phyloP scores from a whole-genome alignment of 495 filamentous ascomycete species.

The Aspergillus heteromorphus region DNA sequence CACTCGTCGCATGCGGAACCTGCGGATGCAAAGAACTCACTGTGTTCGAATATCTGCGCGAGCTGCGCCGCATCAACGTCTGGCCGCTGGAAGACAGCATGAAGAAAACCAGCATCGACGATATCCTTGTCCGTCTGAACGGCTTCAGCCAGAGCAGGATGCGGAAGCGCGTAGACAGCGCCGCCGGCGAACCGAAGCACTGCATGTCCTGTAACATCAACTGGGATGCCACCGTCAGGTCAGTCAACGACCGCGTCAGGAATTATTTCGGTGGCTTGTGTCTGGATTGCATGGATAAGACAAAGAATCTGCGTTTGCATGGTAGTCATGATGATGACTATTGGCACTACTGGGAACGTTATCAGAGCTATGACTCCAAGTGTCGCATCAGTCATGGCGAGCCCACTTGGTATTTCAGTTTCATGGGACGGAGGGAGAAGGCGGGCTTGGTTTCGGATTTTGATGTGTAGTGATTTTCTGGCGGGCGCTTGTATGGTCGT shows the following conservation, averaged over 20 bases:
- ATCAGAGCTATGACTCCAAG: not conserved
- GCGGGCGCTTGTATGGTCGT: no score
- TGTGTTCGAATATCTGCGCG: not conserved
- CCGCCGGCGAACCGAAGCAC: not conserved
- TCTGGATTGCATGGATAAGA: slow-evolving; percentile 3
- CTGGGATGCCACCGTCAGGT: not conserved
- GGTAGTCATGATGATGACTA: not conserved
- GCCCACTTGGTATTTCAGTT: slow-evolving; percentile 5
- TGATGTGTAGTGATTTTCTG: no score
- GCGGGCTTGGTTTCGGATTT: not conserved
- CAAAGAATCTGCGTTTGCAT: not conserved
- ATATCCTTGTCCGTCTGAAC: not conserved
- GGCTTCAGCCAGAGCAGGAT: not conserved
- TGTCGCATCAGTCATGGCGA: slow-evolving; percentile 2
- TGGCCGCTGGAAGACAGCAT: not conserved
- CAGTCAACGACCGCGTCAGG: not conserved
- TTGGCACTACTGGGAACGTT: not conserved
- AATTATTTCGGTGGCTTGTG: slow-evolving; percentile 4
- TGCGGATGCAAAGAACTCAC: not conserved
- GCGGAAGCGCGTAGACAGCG: not conserved
- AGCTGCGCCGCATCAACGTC: not conserved
- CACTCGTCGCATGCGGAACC: not conserved
- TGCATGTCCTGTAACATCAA: not conserved
- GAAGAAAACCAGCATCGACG: not conserved
- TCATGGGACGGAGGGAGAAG: slow-evolving; percentile 5